A percentile compares a stretch with the other conserved stretches of the same genome.
phyloP scores from a whole-genome alignment of 371 early-diverging fungal species.

The Actinomortierella wolfii region DNA sequence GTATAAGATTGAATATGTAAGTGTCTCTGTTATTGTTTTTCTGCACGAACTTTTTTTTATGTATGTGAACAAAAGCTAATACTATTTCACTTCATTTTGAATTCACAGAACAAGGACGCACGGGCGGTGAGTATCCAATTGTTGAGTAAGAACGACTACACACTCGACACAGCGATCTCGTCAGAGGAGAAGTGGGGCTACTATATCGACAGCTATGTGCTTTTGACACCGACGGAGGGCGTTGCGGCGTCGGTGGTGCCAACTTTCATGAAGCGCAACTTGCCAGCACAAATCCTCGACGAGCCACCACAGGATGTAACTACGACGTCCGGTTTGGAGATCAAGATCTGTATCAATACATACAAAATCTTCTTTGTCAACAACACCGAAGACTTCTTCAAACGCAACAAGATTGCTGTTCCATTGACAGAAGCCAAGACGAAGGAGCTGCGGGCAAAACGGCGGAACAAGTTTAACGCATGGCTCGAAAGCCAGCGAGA shows the following conservation, averaged over 20 bases:
- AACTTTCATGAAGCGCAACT: conserved; percentile 70
- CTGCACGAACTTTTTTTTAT: too few species aligned
- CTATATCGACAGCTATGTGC: conserved; percentile 92
- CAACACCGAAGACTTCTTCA: conserved; percentile 78
- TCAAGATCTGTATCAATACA: conserved; percentile 89
- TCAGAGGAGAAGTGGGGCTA: conserved; percentile 91
- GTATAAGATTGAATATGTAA: conserved; percentile 85
- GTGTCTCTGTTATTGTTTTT: too few species aligned
- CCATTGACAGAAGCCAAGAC: conserved; percentile 19
- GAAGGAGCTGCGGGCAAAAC: conserved; percentile 19
- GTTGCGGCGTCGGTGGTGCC: conserved; percentile 58
- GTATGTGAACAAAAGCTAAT: too few species aligned
- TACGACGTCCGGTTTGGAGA: conserved; percentile 72
- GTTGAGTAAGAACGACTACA: conserved; percentile 84
- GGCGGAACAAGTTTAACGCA: conserved; percentile 24
- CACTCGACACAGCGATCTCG: conserved; percentile 71
- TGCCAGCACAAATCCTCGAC: conserved; percentile 47
- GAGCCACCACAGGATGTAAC: conserved; percentile 61
- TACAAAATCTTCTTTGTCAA: conserved; percentile 87
- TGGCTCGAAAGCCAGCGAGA: conserved; percentile 32
- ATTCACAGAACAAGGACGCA: conserved; percentile 57
- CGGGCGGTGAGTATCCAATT: conserved; percentile 81
- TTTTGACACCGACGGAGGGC: conserved; percentile 77
- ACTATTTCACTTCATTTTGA: neutral
- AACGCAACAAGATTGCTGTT: conserved; percentile 33